Evolutionary conservation across 2,329 filamentous ascomycete species (phyloP).

Genomic region (Domatiomyces catenatus): DNA sequence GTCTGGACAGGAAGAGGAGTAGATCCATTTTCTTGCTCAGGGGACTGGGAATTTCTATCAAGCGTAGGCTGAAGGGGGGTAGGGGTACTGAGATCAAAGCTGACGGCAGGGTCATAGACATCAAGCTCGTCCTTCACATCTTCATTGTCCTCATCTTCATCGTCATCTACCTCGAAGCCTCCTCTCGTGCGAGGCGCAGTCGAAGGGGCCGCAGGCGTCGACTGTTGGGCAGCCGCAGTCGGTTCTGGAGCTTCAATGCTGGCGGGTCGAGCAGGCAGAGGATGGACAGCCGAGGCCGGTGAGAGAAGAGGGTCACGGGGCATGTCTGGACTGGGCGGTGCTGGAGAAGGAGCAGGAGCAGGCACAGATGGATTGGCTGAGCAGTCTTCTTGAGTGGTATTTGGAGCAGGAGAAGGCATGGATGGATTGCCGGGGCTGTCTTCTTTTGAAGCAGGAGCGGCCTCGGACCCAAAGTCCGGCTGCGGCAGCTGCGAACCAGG

Average conservation of each 20-base stretch:
- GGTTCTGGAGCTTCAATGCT: conserved; percentile 7
- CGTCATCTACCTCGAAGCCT: conserved; percentile 49
- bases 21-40: conserved; percentile 38
- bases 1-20: conserved; percentile 29
- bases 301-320: conserved; percentile 11
- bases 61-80: conserved; percentile 10
- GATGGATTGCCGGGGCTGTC: conserved; percentile 20
- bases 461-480: conserved; percentile 36
- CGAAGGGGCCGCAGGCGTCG: conserved; percentile 27
- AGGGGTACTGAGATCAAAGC: conserved; percentile 14
- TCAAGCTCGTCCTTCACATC: conserved; percentile 17
- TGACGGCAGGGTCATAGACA: conserved; percentile 17
- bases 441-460: conserved; percentile 37
- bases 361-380: conserved; percentile 10
- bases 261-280: conserved; percentile 10
- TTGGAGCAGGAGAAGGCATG: conserved; percentile 24
- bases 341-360: not conserved
- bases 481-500: not conserved
- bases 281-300: conserved; percentile 12
- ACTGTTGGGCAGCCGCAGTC: conserved; percentile 17
- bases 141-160: conserved; percentile 33
- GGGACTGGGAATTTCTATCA: conserved; percentile 40
- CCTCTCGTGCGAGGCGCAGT: conserved; percentile 28
- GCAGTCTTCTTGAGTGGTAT: conserved; percentile 30
- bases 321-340: not conserved